Base-by-base conservation (phyloP, 2,329 filamentous ascomycete species). In the Amylocarpus encephaloides region DNA sequence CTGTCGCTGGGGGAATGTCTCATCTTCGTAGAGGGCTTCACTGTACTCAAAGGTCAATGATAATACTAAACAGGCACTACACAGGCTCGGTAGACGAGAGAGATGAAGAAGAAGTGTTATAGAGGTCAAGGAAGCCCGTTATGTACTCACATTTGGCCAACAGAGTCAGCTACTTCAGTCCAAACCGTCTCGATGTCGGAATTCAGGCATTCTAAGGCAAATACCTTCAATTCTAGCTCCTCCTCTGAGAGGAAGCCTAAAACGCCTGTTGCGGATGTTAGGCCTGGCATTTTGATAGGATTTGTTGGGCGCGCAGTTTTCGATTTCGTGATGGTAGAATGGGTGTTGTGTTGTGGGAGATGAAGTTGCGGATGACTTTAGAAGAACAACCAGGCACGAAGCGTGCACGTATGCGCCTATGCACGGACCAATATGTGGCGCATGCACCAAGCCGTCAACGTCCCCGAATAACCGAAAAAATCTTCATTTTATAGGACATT, bases 11-110 rank as follows among this genome's bases (percentile, higher is more conserved):
- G 91, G 87, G 66, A 98, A 98, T 53, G 81, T 79, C 64, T 95
- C 89, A 73, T 98, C 92, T 78, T 98, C 93, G 71, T 95, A 98
- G 45, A 98, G 82, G 49, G 89, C 88, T 79, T 98, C 93, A 73
- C 92, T 97, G 66, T 33, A 52, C 44, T 29, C 26, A 22, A 5
- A 10, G 16, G 22, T 29, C 42, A 30, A 33, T 16, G 33, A n/a
- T 34, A 19, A n/a, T 34, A 18, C n/a, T 6, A 30, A 26, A 13
- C 33, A 44, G 22, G 22, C 22, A 18, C n/a, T 6, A 30, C 42
- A 13, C 33, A 44, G 22, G 22, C 22, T 26, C 22, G 7, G 22
- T 7, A 26, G 22, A 26, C 22, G 22, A n/a, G n/a, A n/a, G n/a
- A n/a, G n/a, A n/a, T n/a, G 22, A 26, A 7, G 4, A 26, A 26